Evolutionary conservation across 305 asterid genomes (phyloP), one percentile per base, ranked within the genome.

Genomic region (Rubia occidens): DNA sequence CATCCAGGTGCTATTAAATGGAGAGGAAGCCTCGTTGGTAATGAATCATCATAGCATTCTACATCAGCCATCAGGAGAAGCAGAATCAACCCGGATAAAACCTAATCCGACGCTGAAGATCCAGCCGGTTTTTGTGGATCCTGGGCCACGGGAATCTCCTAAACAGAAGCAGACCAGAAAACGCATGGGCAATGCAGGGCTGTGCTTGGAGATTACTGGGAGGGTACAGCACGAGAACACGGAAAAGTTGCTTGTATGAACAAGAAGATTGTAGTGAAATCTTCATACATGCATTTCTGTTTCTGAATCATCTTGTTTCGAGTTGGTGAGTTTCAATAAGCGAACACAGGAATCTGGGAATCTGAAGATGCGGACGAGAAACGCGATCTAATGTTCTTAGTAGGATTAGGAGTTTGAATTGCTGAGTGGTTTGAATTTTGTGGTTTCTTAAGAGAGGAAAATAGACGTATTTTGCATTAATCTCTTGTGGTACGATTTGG

Each of bases 131-230:
- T 94, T 94, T 75, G 78, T 90, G 65, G 93, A 90, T 69, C 90
- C 95, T 3, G 89, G 93, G 74, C 85, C 88, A 29, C 83, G 88
- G 74, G 84, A 59, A 80, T 59, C 81, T 65, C 66, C 72, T 49
- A 85, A 83, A 78, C 88, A 82, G 72, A 72, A 73, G 69, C 20
- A 40, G 49, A 83, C 67, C 75, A 83, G 56, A 51, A 5, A 72
- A 78, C 80, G 82, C 45, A 64, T 65, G 1, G 78, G 76, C 67
- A 81, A 60, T 32, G 88, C 56, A 51, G 21, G 96, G 40, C 62
- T 94, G 86, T 88, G 92, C 86, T 82, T 90, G 86, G 93, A 87
- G 90, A 86, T 87, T 66, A 94, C 95, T 69, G 99, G 99, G 72
- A 85, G 96, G 74, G 93, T 94, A 63, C 99, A 90, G 18, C 95